Percentiles rank a stretch among this genome's conserved stretches.
phyloP scores from a whole-genome alignment of 306 rosid species.

The Prosopis cineraria region DNA sequence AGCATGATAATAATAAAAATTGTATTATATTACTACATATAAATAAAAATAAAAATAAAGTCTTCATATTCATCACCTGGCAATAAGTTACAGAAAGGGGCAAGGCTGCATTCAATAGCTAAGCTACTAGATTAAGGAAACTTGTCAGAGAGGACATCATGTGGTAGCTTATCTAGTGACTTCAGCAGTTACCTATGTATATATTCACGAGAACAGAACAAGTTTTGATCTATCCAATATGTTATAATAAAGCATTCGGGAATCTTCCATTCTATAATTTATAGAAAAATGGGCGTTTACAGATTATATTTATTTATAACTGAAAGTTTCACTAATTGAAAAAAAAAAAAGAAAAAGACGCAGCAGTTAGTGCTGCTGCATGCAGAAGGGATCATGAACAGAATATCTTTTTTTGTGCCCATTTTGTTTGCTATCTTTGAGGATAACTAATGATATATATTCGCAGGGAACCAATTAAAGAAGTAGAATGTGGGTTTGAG shows the following conservation, averaged over 20 bases:
- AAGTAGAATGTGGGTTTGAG: constrained; percentile 38
- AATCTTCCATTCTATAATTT: background rate
- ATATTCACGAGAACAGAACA: background rate
- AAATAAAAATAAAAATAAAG: background rate
- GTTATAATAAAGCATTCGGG: background rate
- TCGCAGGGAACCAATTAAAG: constrained; percentile 37
- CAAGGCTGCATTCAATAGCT: background rate
- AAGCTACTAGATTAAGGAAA: background rate
- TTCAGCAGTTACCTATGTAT: background rate
- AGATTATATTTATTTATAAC: background rate
- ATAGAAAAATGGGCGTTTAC: background rate
- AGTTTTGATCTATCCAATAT: background rate
- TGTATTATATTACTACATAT: too few species aligned
- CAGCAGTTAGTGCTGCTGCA: constrained; percentile 20
- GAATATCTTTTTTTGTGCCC: constrained; percentile 14
- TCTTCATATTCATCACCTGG: background rate
- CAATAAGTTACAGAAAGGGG: background rate
- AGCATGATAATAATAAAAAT: too few species aligned
- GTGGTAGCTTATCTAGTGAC: background rate
- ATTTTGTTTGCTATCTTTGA: constrained; percentile 38
- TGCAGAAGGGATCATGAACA: constrained; percentile 29
- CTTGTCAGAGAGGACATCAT: background rate
- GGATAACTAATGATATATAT: constrained; percentile 24
- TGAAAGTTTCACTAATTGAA: background rate
- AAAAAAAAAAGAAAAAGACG: background rate